Evolutionary conservation across 305 asterid species (phyloP).

Genomic region (Euphrasia arctica): DNA sequence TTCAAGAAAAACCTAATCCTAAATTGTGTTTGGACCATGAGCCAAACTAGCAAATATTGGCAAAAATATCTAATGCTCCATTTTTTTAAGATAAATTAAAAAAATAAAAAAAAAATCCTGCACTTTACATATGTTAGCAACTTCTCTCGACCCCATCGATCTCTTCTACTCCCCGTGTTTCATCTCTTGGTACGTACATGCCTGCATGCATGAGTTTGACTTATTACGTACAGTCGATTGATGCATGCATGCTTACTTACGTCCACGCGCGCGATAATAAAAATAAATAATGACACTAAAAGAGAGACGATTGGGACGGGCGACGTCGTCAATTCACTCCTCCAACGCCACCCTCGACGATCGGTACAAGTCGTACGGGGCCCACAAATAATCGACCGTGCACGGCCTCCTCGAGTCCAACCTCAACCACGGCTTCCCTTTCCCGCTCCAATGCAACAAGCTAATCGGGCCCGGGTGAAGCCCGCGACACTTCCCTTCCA

Average conservation of each 20-base stretch:
- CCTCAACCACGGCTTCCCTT: constrained; percentile 91
- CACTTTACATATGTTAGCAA: constrained; percentile 1
- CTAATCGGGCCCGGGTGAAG: constrained; percentile 89
- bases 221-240: not conserved
- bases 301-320: not conserved
- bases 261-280: not conserved
- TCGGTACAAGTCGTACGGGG: constrained; percentile 67
- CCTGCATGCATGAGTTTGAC: not conserved
- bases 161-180: not conserved
- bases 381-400: constrained; percentile 72
- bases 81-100: not conserved
- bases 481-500: constrained; percentile 68
- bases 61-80: constrained; percentile 17
- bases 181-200: not conserved
- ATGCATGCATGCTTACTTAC: not conserved
- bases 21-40: constrained; percentile 18
- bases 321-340: constrained; percentile 27
- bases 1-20: constrained; percentile 9
- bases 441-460: constrained; percentile 89
- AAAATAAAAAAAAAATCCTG: not conserved
- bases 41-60: not conserved
- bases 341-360: constrained; percentile 60
- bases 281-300: not conserved
- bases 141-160: not conserved
- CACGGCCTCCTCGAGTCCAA: constrained; percentile 72